Percentiles rank a stretch among this genome's conserved stretches.
Conservation (phyloP, 2,329 filamentous ascomycete genomes). For the Phyllachora maydis region DNA sequence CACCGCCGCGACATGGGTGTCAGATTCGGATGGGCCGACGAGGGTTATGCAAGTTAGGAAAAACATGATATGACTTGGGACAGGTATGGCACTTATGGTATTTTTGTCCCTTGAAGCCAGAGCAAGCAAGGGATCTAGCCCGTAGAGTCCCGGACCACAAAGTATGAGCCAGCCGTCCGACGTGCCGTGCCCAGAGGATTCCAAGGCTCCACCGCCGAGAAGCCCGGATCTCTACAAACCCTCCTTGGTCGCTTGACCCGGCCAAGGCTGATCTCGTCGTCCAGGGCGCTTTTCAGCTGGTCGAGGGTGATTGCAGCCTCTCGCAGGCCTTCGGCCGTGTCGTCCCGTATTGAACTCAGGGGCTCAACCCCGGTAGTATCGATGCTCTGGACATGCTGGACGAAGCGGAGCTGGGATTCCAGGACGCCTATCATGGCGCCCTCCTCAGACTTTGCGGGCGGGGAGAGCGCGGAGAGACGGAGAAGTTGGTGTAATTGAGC, state of each 20-base stretch:
- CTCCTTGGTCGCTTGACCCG: slow-evolving; percentile 23
- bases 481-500: slow-evolving; percentile 65
- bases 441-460: slow-evolving; percentile 38
- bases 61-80: too few species aligned
- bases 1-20: too few species aligned
- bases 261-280: slow-evolving; percentile 39
- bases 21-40: too few species aligned
- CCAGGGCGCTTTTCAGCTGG: slow-evolving; percentile 32
- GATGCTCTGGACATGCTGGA: slow-evolving; percentile 65
- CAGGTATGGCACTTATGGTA: too few species aligned
- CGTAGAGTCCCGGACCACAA: too few species aligned
- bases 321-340: slow-evolving; percentile 33
- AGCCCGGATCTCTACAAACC: slow-evolving; percentile 12
- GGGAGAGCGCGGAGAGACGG: slow-evolving; percentile 70
- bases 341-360: slow-evolving; percentile 62
- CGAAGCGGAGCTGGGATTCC: slow-evolving; percentile 70
- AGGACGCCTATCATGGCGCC: slow-evolving; percentile 55
- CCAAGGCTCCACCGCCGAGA: slow-evolving; percentile 38
- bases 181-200: slow-evolving; percentile 47
- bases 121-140: too few species aligned
- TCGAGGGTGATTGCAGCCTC: slow-evolving; percentile 39
- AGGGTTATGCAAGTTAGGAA: too few species aligned
- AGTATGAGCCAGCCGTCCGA: slow-evolving; percentile 49
- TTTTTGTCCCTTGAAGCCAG: too few species aligned
- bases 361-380: slow-evolving; percentile 56